Evolutionary conservation across 148 eudicot species (phyloP).

Genomic region (Heliosperma pusillum): DNA sequence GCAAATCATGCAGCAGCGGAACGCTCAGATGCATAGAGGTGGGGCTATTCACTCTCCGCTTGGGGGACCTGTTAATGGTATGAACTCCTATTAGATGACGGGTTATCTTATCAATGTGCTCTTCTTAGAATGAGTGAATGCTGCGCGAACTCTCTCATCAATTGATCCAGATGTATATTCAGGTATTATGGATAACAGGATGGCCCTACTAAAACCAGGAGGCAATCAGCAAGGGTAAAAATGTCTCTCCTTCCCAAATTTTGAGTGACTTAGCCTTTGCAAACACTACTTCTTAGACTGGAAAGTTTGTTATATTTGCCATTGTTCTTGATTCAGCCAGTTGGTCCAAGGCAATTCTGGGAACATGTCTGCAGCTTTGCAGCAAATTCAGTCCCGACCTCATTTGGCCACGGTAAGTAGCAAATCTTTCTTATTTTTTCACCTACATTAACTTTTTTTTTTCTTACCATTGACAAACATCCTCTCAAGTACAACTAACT

Average conservation of each 20-base stretch:
- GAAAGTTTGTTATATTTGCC: constrained; percentile 19
- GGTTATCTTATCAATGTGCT: constrained; percentile 46
- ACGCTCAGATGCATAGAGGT: constrained; percentile 87
- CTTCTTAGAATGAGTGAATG: constrained; percentile 53
- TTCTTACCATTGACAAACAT: not conserved
- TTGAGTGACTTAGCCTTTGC: constrained; percentile 4
- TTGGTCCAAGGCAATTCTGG: constrained; percentile 81
- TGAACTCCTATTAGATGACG: constrained; percentile 48
- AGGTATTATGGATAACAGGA: constrained; percentile 79
- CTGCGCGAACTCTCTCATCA: constrained; percentile 53
- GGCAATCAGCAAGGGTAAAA: constrained; percentile 77
- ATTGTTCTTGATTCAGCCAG: constrained; percentile 68
- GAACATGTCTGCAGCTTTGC: constrained; percentile 79
- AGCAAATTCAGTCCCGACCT: constrained; percentile 85
- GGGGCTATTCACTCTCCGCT: constrained; percentile 83
- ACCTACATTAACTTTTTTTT: not conserved
- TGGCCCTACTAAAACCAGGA: constrained; percentile 85
- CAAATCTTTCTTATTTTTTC: constrained; percentile 1
- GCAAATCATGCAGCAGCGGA: constrained; percentile 93
- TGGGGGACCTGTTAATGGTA: constrained; percentile 66
- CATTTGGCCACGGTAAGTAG: constrained; percentile 61
- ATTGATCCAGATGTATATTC: constrained; percentile 55
- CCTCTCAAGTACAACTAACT: not conserved
- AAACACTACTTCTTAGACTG: constrained; percentile 6
- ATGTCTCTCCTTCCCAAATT: not conserved